phyloP scores from a whole-genome alignment of 2,329 filamentous ascomycete species.

The Colletotrichum liaoningense region DNA sequence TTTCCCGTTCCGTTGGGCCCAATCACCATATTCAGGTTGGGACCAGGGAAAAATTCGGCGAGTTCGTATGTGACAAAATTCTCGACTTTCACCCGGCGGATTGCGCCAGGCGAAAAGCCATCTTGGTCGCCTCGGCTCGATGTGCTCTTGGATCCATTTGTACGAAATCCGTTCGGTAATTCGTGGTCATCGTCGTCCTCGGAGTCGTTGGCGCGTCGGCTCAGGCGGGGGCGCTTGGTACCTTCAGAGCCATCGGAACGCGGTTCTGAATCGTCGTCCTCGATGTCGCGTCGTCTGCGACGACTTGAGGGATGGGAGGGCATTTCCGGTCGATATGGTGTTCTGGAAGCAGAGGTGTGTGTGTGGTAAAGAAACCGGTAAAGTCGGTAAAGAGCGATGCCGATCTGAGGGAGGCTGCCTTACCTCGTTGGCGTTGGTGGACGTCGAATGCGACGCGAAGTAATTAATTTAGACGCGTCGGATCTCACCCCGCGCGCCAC shows the following conservation, averaged over 20 bases:
- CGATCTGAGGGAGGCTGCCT: neutral
- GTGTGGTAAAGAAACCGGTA: neutral
- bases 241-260: conserved; percentile 42
- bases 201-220: conserved; percentile 33
- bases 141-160: conserved; percentile 31
- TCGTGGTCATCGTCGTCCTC: conserved; percentile 35
- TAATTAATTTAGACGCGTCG: conserved; percentile 27
- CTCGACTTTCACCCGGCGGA: conserved; percentile 84
- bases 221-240: conserved; percentile 51
- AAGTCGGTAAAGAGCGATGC: neutral
- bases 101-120: conserved; percentile 79
- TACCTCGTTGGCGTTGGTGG: neutral
- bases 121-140: conserved; percentile 38
- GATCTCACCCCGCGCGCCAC: conserved; percentile 18
- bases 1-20: conserved; percentile 99
- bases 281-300: conserved; percentile 52
- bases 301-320: conserved; percentile 21
- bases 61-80: conserved; percentile 97
- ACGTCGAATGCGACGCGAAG: conserved; percentile 17
- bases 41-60: conserved; percentile 90
- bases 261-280: conserved; percentile 49
- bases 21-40: conserved; percentile 97
- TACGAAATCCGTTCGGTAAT: conserved; percentile 15
- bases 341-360: neutral
- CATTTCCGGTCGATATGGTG: neutral